A percentile compares a stretch with the other conserved stretches of the same genome.
Conservation (phyloP, 257 asterid genomes). For the Nyctanthes arbortristis region DNA sequence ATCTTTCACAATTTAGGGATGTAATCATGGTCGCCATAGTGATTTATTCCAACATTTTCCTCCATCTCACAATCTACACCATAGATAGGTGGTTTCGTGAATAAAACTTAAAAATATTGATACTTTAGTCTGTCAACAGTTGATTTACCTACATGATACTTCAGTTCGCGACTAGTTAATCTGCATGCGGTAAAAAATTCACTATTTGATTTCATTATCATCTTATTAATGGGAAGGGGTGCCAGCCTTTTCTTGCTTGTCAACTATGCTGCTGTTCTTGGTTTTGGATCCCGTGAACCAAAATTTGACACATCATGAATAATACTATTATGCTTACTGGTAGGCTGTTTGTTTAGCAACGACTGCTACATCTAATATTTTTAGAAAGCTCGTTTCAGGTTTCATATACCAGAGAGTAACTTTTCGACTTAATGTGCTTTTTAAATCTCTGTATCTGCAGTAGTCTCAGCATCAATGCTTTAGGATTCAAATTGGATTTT, state of each 20-base stretch:
- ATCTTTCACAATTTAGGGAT: slow-evolving; percentile 7
- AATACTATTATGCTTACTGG: background rate
- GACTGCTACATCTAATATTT: background rate
- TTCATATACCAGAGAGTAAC: background rate
- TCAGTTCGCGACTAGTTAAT: slow-evolving; percentile 4
- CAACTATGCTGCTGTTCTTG: background rate
- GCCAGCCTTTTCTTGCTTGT: background rate
- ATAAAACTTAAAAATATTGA: background rate
- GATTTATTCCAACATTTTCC: slow-evolving; percentile 7
- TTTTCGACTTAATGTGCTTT: background rate
- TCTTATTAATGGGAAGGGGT: too few species aligned
- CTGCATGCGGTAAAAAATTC: background rate
- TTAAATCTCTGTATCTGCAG: background rate
- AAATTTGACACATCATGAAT: background rate
- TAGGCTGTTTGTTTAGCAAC: background rate
- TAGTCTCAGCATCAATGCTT: background rate
- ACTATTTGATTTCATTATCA: background rate
- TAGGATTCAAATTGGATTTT: background rate
- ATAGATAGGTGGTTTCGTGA: background rate
- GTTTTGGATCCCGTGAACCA: background rate
- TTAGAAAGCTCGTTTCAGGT: slow-evolving; percentile 4
- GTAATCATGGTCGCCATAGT: background rate
- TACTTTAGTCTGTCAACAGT: slow-evolving; percentile 1
- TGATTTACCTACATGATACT: background rate
- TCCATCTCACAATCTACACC: slow-evolving; percentile 9